A percentile compares a stretch with the other conserved stretches of the same genome.
Evolutionary conservation across 192 early-diverging fungal genomes (phyloP).

Genomic region (Anaeromyces robustus): DNA sequence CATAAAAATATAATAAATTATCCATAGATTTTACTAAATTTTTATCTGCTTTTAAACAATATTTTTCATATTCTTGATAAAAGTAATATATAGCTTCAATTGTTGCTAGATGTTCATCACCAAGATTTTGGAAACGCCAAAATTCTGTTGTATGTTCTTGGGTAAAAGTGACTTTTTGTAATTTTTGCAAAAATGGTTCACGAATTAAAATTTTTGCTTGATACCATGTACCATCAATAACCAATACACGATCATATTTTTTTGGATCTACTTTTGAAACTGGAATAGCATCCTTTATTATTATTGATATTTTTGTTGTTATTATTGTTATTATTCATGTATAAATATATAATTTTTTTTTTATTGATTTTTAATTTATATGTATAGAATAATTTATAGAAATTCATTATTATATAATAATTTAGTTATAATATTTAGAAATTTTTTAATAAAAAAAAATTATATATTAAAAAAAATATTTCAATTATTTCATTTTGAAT

Average conservation of each 20-base stretch:
- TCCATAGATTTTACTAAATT: background rate
- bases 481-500: background rate
- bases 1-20: background rate
- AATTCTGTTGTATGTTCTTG: constrained; percentile 58
- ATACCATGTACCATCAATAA: constrained; percentile 93
- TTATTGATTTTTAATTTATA: no score
- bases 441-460: no score
- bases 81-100: constrained; percentile 95
- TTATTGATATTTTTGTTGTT: no score
- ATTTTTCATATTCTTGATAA: constrained; percentile 57
- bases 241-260: constrained; percentile 58
- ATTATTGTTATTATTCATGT: no score
- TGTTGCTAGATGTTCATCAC: constrained; percentile 64
- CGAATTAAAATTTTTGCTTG: constrained; percentile 42
- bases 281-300: constrained; percentile 40
- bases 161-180: constrained; percentile 47
- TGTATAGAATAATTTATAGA: no score
- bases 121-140: constrained; percentile 76
- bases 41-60: background rate
- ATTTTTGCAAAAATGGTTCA: constrained; percentile 18
- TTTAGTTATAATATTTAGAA: no score
- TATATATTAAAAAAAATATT: constrained; percentile 1
- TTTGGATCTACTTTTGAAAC: constrained; percentile 45
- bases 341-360: no score
- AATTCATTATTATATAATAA: no score